These are phyloP conservation scores for Phalaenopsis aphrodite DNA, from an alignment of 106 monocot species.

Conservation along the genomic window DNA sequence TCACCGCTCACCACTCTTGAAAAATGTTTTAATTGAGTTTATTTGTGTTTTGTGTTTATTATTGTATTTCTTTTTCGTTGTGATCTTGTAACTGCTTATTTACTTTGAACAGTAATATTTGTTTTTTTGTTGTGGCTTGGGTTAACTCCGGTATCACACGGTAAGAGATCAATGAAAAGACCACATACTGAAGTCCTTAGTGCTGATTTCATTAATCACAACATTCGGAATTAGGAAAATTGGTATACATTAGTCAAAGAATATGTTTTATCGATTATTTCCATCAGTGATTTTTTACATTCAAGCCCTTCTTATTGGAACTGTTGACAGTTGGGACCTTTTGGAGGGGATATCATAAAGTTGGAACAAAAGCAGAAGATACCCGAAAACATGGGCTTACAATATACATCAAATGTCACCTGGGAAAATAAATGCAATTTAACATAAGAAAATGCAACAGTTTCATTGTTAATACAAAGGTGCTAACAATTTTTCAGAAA, in stretches of 20 bases:
- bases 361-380: background rate
- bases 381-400: background rate
- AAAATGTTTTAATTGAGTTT: no score
- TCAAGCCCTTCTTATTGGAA: background rate
- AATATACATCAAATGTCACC: background rate
- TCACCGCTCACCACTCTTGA: no score
- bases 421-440: no score
- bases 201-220: background rate
- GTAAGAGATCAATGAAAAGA: background rate
- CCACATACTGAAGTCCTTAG: background rate
- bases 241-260: background rate
- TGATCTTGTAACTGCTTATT: no score
- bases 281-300: background rate
- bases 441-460: no score
- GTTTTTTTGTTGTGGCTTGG: no score
- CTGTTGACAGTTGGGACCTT: background rate
- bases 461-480: no score
- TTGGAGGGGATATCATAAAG: background rate
- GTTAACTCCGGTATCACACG: no score
- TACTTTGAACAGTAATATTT: no score
- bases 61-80: no score
- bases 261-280: background rate
- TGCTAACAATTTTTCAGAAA: no score
- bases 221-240: background rate
- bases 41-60: no score